These are phyloP conservation scores for Salix exigua DNA, from an alignment of 345 rosid species.

Conservation along the genomic window DNA sequence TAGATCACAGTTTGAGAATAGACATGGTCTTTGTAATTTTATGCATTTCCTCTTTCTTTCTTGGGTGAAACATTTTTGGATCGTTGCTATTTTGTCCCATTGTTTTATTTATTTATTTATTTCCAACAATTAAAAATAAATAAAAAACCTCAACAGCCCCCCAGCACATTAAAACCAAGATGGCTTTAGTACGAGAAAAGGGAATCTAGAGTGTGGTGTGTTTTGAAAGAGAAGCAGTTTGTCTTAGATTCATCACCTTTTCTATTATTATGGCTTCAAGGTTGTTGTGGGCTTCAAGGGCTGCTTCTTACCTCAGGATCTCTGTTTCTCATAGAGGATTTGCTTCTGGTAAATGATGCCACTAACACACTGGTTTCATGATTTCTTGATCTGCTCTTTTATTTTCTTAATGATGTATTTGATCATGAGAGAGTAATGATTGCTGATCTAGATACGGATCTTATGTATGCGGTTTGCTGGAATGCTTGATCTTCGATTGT, in stretches of 20 bases:
- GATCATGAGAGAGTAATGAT: slow-evolving; percentile 12
- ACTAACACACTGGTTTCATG: not conserved
- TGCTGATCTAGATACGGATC: slow-evolving; percentile 18
- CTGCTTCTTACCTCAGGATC: slow-evolving; percentile 85
- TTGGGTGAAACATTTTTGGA: not conserved
- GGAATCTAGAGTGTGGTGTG: not conserved
- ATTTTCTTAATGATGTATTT: not conserved
- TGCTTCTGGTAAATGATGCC: slow-evolving; percentile 50
- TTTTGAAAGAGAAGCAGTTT: not conserved
- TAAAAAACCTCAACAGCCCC: slow-evolving; percentile 7
- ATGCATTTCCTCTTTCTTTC: too few species aligned
- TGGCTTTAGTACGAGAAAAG: not conserved
- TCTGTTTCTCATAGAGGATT: slow-evolving; percentile 67
- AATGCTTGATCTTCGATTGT: not conserved
- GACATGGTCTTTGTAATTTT: too few species aligned
- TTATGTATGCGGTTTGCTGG: slow-evolving; percentile 2
- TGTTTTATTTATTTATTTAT: not conserved
- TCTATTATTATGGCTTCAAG: slow-evolving; percentile 57
- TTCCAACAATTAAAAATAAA: not conserved
- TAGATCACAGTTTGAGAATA: too few species aligned
- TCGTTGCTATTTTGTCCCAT: not conserved
- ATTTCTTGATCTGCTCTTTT: not conserved
- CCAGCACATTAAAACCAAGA: not conserved
- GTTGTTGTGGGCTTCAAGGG: slow-evolving; percentile 84
- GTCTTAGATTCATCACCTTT: not conserved